Evolutionary conservation across 2,329 filamentous ascomycete genomes (phyloP).

Genomic region (Neonectria neomacrospora): DNA sequence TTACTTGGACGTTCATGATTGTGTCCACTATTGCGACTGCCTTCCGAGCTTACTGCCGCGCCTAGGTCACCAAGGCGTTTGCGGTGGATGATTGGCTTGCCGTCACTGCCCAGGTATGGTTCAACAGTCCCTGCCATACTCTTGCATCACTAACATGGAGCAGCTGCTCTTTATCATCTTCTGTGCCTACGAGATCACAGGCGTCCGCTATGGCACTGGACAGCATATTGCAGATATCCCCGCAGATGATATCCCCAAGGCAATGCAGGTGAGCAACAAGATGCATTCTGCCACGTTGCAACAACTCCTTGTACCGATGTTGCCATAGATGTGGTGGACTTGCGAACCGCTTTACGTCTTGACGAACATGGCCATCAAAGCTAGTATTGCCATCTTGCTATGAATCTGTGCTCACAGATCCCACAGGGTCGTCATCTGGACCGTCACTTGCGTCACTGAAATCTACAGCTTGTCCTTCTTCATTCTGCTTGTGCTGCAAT

Average conservation of each 20-base stretch:
- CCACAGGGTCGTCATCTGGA: slow-evolving; percentile 49
- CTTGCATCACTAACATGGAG: neutral
- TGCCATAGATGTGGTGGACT: slow-evolving; percentile 51
- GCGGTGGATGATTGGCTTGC: slow-evolving; percentile 50
- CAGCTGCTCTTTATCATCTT: slow-evolving; percentile 41
- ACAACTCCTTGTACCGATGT: slow-evolving; percentile 8
- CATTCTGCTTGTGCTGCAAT: slow-evolving; percentile 54
- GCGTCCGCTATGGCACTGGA: slow-evolving; percentile 45
- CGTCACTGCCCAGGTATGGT: slow-evolving; percentile 45
- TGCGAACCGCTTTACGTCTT: slow-evolving; percentile 56
- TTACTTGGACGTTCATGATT: slow-evolving; percentile 48
- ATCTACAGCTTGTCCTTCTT: slow-evolving; percentile 52
- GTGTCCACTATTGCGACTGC: slow-evolving; percentile 47
- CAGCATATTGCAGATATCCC: slow-evolving; percentile 37
- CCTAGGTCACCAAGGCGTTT: slow-evolving; percentile 48
- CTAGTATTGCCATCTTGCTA: slow-evolving; percentile 52
- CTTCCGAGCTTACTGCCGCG: slow-evolving; percentile 49
- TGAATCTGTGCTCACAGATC: slow-evolving; percentile 47
- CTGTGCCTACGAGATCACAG: slow-evolving; percentile 43
- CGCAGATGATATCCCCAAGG: slow-evolving; percentile 34
- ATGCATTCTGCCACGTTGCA: neutral
- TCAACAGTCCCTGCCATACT: neutral
- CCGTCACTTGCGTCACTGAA: slow-evolving; percentile 44
- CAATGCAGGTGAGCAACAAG: slow-evolving; percentile 46
- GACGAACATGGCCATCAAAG: slow-evolving; percentile 49